A percentile compares a stretch with the other conserved stretches of the same genome.
phyloP scores from a whole-genome alignment of 2,329 filamentous ascomycete species.

The Calonectria pauciramosa region DNA sequence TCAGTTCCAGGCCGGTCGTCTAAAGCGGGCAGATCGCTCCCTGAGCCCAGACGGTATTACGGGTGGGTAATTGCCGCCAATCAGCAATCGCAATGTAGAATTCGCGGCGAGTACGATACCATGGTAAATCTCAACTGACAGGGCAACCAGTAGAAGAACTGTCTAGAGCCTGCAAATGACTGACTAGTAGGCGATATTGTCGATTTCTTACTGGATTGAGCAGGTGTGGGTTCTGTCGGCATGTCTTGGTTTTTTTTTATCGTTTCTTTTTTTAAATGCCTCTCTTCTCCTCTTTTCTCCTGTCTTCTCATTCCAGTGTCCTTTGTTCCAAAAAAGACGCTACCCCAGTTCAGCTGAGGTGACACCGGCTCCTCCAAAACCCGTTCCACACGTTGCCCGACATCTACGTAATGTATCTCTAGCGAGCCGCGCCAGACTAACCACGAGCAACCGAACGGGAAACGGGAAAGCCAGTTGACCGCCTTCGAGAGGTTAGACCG shows the following conservation, averaged over 20 bases:
- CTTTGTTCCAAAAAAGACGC: slow-evolving; percentile 4
- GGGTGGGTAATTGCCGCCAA: not conserved
- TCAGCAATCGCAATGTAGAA: not conserved
- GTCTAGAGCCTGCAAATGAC: not conserved
- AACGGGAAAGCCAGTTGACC: slow-evolving; percentile 29
- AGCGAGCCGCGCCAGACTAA: slow-evolving; percentile 15
- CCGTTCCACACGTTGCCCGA: slow-evolving; percentile 22
- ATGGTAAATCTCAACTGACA: not conserved
- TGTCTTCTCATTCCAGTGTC: not conserved
- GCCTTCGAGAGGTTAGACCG: slow-evolving; percentile 2
- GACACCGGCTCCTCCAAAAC: slow-evolving; percentile 36
- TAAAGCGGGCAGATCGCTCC: slow-evolving; percentile 14
- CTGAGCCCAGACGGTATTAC: not conserved
- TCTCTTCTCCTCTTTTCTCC: not conserved
- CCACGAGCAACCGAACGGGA: slow-evolving; percentile 10
- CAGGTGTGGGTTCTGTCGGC: not conserved
- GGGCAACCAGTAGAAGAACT: not conserved
- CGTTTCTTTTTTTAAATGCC: not conserved
- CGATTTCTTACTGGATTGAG: not conserved
- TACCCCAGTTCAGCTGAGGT: slow-evolving; percentile 40
- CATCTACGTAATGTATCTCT: slow-evolving; percentile 8
- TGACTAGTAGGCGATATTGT: not conserved
- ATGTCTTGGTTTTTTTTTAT: not conserved
- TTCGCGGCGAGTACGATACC: not conserved
- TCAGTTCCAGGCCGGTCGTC: slow-evolving; percentile 18